Base-by-base conservation (phyloP, 2,329 filamentous ascomycete species). In the Aspergillus brunneoviolaceus region DNA sequence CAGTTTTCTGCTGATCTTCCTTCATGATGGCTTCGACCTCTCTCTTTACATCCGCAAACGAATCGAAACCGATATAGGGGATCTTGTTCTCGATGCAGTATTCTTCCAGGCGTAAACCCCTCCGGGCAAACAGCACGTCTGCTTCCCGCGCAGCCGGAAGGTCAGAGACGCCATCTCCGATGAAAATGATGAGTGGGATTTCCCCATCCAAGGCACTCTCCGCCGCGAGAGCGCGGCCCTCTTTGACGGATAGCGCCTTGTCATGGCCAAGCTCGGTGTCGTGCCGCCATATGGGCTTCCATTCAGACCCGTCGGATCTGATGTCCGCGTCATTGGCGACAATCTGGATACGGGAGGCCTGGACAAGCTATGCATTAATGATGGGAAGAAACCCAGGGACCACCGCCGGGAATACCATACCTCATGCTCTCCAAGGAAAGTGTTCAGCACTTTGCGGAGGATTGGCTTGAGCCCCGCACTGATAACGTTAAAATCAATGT, bases 401-500 rank as follows among this genome's bases (percentile, higher is more conserved):
- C 16, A 45, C 16, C 11, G 4, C 5, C 5, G 39, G 16, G 16
- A 2, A 45, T 3, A 48, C 51, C 68, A 56, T 65, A 72, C 72
- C 55, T 79, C 78, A 60, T 87, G 81, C 68, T 87, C 84, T 47
- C 87, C 87, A 4, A 89, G 74, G 75, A 88, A 89, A 14, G 83
- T 81, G 66, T 89, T 86, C 29, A 89, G 78, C 0, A 89, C 87
- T 57, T 78, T 79, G 9, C 84, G 74, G 12, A 89, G 73, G 11
- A 89, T 81, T 0, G 87, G 87, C 71, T 89, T 88, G 23, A 89
- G 74, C 0, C 87, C 87, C 3, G 87, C 87, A 19, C 85, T 88
- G 70, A 89, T 89, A 60, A 89, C 83, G 67, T 89, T 88, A 77
- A 89, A 89, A 1, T 86, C 85, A 47, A 89, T 88, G 2, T 80